Conservation (phyloP, 2,329 filamentous ascomycete genomes). For the Penicillium sclerotiorum region DNA sequence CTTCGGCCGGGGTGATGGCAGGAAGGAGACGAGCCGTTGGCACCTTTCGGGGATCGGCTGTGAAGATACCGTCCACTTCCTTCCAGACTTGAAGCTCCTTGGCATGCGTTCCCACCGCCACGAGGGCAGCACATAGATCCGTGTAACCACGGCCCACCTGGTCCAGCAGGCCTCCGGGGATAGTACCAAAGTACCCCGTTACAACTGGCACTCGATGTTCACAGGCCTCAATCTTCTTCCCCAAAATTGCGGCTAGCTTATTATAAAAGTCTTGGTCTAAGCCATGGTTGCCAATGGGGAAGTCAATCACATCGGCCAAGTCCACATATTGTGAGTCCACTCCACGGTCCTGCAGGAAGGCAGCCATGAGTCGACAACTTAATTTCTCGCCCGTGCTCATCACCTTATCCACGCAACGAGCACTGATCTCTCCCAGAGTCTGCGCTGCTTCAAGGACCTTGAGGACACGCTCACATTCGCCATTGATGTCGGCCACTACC, state of each 20-base stretch:
- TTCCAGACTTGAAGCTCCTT: constrained; percentile 97
- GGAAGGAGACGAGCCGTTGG: constrained; percentile 88
- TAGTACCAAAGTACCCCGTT: constrained; percentile 93
- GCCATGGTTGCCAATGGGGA: constrained; percentile 54
- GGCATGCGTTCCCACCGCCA: constrained; percentile 84
- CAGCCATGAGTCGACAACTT: constrained; percentile 88
- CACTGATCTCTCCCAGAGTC: constrained; percentile 68
- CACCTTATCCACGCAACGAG: constrained; percentile 80
- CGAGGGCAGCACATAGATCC: constrained; percentile 88
- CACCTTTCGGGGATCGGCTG: constrained; percentile 81
- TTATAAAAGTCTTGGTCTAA: constrained; percentile 72
- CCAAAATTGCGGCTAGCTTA: constrained; percentile 62
- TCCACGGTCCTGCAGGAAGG: constrained; percentile 76
- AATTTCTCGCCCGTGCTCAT: constrained; percentile 96
- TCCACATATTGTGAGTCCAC: constrained; percentile 90
- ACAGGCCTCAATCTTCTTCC: constrained; percentile 66
- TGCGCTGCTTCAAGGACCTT: constrained; percentile 71
- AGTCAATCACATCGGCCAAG: constrained; percentile 77
- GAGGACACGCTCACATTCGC: constrained; percentile 77
- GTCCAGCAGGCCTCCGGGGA: constrained; percentile 87
- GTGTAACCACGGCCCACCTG: constrained; percentile 95
- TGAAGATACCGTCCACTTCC: constrained; percentile 95
- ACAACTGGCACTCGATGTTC: constrained; percentile 72
- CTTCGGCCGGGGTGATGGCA: constrained; percentile 90
- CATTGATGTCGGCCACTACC: constrained; percentile 68